Conservation (phyloP, 2,329 filamentous ascomycete species). For the Cyphellophora europaea region DNA sequence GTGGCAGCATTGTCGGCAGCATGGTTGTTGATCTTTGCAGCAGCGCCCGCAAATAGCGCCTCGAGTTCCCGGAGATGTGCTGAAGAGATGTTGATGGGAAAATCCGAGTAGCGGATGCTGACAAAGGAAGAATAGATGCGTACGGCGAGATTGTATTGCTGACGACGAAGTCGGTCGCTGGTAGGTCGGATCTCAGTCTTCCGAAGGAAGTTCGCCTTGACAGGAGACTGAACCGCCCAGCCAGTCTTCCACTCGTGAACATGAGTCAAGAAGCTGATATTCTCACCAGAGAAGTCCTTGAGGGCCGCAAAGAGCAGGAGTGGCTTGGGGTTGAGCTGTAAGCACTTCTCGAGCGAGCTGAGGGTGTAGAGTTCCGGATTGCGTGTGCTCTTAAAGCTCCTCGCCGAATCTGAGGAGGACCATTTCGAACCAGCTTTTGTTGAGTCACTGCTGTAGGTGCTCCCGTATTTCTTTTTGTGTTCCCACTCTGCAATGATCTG, state of each 20-base stretch:
- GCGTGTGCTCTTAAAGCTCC: slow-evolving; percentile 24
- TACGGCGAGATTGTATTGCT: slow-evolving; percentile 50
- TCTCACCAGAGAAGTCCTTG: slow-evolving; percentile 61
- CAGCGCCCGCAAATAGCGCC: slow-evolving; percentile 46
- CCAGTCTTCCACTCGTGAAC: slow-evolving; percentile 47
- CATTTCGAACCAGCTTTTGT: slow-evolving; percentile 19
- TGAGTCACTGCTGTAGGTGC: slow-evolving; percentile 22
- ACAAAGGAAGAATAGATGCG: slow-evolving; percentile 55
- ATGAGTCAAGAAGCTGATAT: slow-evolving; percentile 56
- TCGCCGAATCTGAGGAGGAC: slow-evolving; percentile 28
- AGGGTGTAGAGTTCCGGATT: slow-evolving; percentile 46
- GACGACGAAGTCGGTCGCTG: slow-evolving; percentile 29
- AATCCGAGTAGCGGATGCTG: slow-evolving; percentile 51
- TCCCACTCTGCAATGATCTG: slow-evolving; percentile 31
- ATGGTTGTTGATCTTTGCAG: slow-evolving; percentile 31
- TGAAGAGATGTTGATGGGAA: slow-evolving; percentile 58
- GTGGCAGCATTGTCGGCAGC: slow-evolving; percentile 31
- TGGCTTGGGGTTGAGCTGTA: slow-evolving; percentile 48
- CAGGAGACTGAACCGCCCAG: slow-evolving; percentile 18
- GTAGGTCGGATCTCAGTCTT: slow-evolving; percentile 16
- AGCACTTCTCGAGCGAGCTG: slow-evolving; percentile 52
- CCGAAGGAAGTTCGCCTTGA: slow-evolving; percentile 8
- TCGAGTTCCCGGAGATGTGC: slow-evolving; percentile 46
- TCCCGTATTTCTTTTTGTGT: slow-evolving; percentile 22
- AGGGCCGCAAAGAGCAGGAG: slow-evolving; percentile 57